Evolutionary conservation across 2,329 filamentous ascomycete species (phyloP).

Genomic region (Ophiocordyceps unilateralis): DNA sequence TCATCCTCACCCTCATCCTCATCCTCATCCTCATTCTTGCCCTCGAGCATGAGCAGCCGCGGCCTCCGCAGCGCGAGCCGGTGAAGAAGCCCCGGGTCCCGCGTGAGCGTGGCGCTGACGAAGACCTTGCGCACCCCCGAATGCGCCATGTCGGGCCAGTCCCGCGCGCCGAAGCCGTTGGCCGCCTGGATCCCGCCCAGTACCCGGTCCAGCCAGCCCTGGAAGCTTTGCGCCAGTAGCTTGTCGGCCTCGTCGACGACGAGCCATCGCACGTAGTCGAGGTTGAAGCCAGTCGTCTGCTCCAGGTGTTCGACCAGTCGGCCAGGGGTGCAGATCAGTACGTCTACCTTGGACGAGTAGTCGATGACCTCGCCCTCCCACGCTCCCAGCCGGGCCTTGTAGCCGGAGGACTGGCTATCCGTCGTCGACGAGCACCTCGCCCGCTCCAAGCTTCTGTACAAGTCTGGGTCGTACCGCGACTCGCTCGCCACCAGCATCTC

Average conservation of each 20-base stretch:
- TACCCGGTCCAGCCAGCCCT: slow-evolving; percentile 69
- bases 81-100: slow-evolving; percentile 64
- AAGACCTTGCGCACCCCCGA: slow-evolving; percentile 60
- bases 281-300: slow-evolving; percentile 63
- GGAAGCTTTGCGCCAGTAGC: slow-evolving; percentile 77
- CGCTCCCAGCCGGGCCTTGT: slow-evolving; percentile 15
- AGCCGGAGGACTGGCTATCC: neutral
- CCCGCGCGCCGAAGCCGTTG: slow-evolving; percentile 30
- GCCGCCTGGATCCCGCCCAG: slow-evolving; percentile 40
- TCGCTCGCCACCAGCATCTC: slow-evolving; percentile 26
- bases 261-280: slow-evolving; percentile 70
- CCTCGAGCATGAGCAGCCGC: slow-evolving; percentile 58
- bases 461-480: slow-evolving; percentile 45
- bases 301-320: slow-evolving; percentile 81
- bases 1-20: neutral
- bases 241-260: slow-evolving; percentile 91
- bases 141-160: slow-evolving; percentile 34
- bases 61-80: slow-evolving; percentile 58
- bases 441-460: too few relatives aligned
- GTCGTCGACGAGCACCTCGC: slow-evolving; percentile 7
- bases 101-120: slow-evolving; percentile 82
- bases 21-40: slow-evolving; percentile 11
- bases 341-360: slow-evolving; percentile 59
- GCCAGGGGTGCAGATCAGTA: slow-evolving; percentile 83
- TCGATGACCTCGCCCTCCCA: slow-evolving; percentile 37